phyloP scores from a whole-genome alignment of 2,329 filamentous ascomycete species.

The Fusarium sp. region DNA sequence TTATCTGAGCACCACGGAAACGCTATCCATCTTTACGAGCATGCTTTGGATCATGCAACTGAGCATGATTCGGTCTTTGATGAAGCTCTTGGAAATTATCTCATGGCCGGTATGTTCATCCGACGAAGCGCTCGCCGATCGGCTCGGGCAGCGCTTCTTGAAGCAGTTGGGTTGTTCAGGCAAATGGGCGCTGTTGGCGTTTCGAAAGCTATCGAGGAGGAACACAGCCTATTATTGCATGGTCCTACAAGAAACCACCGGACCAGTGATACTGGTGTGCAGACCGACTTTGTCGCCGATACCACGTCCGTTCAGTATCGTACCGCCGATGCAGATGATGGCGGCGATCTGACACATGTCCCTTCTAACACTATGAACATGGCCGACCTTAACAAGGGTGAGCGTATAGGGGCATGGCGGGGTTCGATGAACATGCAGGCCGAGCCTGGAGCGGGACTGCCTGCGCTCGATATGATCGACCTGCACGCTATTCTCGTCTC shows the following conservation, averaged over 20 bases:
- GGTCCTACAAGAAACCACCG: constrained; percentile 70
- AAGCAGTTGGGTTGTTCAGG: constrained; percentile 76
- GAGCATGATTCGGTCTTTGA: constrained; percentile 76
- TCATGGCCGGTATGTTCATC: constrained; percentile 79
- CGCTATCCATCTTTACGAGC: constrained; percentile 76
- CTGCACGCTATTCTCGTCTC: constrained; percentile 82
- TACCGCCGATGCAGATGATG: constrained; percentile 60
- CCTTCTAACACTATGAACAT: constrained; percentile 58
- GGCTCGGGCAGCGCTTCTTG: constrained; percentile 76
- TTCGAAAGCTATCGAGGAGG: constrained; percentile 74
- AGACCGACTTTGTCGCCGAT: constrained; percentile 78
- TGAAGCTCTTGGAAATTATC: constrained; percentile 78
- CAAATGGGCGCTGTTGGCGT: constrained; percentile 78
- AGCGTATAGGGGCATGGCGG: constrained; percentile 73
- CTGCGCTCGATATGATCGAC: constrained; percentile 86
- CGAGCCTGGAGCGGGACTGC: constrained; percentile 72
- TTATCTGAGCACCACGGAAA: constrained; percentile 67
- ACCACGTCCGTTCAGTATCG: constrained; percentile 66
- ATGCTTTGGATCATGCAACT: constrained; percentile 78
- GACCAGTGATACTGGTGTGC: constrained; percentile 73
- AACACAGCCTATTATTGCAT: constrained; percentile 76
- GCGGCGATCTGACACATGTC: constrained; percentile 57
- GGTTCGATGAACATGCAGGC: constrained; percentile 68
- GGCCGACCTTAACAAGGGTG: constrained; percentile 64
- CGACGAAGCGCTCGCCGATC: constrained; percentile 74